Percentiles rank a stretch among this genome's conserved stretches.
Conservation (phyloP, 1,139 yeast species). For the Spathaspora jeffriesii region DNA sequence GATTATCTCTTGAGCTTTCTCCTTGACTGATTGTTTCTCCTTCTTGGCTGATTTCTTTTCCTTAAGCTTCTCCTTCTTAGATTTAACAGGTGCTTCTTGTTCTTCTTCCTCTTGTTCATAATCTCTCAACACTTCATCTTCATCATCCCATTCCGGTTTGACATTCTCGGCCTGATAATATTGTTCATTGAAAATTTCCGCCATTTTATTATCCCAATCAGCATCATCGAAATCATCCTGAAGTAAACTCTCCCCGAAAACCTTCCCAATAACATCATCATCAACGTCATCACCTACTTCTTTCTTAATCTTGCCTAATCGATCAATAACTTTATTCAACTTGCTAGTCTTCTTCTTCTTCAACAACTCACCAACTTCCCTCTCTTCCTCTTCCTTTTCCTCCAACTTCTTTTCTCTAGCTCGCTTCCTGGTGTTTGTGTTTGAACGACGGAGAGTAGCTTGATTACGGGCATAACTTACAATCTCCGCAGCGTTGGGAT, state of each 20-base stretch:
- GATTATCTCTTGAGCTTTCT: conserved; percentile 73
- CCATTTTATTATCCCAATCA: conserved; percentile 91
- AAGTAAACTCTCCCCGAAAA: conserved; percentile 72
- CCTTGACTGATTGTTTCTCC: conserved; percentile 59
- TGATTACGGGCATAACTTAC: conserved; percentile 97
- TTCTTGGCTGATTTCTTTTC: conserved; percentile 65
- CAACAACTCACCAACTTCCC: conserved; percentile 60
- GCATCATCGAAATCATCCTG: conserved; percentile 89
- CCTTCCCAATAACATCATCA: conserved; percentile 60
- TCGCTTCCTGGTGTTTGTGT: conserved; percentile 73
- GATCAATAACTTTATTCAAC: conserved; percentile 74
- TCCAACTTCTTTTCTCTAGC: conserved; percentile 75
- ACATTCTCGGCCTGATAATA: conserved; percentile 60
- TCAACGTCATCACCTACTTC: conserved; percentile 81
- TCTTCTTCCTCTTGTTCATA: conserved; percentile 25
- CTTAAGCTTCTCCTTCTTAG: conserved; percentile 50
- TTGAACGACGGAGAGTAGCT: conserved; percentile 85
- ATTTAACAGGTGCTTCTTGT: conserved; percentile 33
- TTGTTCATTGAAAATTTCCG: conserved; percentile 81
- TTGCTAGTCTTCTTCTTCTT: conserved; percentile 76
- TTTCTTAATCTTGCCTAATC: conserved; percentile 73
- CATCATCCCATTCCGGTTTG: conserved; percentile 43
- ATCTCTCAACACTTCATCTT: conserved; percentile 27
- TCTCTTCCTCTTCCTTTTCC: conserved; percentile 50
- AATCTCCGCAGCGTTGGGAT: conserved; percentile 87